These are phyloP conservation scores for Caryopteris hybrid DNA, from an alignment of 305 asterid genomes.

Conservation along the genomic window DNA sequence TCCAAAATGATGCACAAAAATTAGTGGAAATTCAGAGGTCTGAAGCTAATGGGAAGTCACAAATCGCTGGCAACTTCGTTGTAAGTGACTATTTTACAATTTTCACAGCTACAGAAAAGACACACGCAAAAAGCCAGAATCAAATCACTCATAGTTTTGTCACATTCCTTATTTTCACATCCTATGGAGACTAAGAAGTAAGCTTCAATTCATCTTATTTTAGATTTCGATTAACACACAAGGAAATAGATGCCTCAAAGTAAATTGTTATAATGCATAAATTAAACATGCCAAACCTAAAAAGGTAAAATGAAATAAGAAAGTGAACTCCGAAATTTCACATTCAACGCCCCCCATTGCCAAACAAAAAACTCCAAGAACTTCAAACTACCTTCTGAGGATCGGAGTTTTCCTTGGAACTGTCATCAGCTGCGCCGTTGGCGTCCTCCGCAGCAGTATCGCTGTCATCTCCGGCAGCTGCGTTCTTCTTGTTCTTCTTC, in stretches of 20 bases:
- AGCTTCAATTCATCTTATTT: not conserved
- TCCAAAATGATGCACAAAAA: not conserved
- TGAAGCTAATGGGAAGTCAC: not conserved
- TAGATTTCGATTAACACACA: not conserved
- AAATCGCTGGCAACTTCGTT: not conserved
- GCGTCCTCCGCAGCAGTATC: conserved; percentile 50
- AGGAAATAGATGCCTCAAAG: not conserved
- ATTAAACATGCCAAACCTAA: not conserved
- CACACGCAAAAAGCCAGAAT: not conserved
- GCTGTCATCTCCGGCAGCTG: conserved; percentile 47
- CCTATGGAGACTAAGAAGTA: not conserved
- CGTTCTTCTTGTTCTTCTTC: conserved; percentile 65
- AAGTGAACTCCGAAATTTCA: not conserved
- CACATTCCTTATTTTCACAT: not conserved
- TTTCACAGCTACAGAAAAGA: not conserved
- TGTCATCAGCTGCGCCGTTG: conserved; percentile 39
- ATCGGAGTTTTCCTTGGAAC: conserved; percentile 62
- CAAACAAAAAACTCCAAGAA: not conserved
- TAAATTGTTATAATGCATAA: not conserved
- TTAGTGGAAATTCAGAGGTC: not conserved
- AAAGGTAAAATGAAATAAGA: not conserved
- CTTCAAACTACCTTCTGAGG: conserved; percentile 53
- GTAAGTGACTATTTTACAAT: not conserved
- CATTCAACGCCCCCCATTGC: not conserved
- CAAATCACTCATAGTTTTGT: not conserved